Base-by-base conservation (phyloP, 2,329 filamentous ascomycete species). In the Ophidiomyces ophidiicola region DNA sequence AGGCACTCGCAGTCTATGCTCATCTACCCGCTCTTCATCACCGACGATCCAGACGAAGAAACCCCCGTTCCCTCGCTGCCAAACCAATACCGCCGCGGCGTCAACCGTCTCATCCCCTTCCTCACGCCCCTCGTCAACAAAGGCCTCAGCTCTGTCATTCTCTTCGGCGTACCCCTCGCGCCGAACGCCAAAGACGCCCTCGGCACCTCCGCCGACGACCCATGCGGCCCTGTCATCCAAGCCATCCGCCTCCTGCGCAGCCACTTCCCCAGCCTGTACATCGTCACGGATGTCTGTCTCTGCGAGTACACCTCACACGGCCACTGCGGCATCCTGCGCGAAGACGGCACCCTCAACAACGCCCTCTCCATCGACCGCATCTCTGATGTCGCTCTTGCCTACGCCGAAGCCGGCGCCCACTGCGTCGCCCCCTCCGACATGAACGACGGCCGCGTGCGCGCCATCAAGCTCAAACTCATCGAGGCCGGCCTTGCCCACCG, bases 261-360 rank as follows among this genome's bases (percentile, higher is more conserved):
- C 48, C 72, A 78, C 26, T 96, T 94, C 62, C 90, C 90, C 2
- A 78, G 85, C 46, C 73, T 98, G 44, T 96, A 92, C 66, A 84
- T 98, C 52, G 79, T 81, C 49, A 78, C 80, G 44, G 90, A 98
- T 58, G 90, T 98, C 43, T 96, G 90, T 57, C 79, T 98, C 5
- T 98, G 90, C 72, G 90, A 98, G 64, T 98, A 98, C 66, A 98
- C 90, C 1, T 90, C 83, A 5, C 90, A 98, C 61, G 90, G 90
- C 31, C 90, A 98, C 68, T 98, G 90, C 58, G 90, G 90, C 38
- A 94, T 98, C 51, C 72, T 98, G 32, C 78, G 86, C 42, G 86
- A 94, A 50, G 90, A 98, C 57, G 86, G 86, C 46, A 82, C 78
- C 46, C 71, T 98, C 44, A 94, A 96, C 72, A 96, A 98, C 58